A percentile compares a stretch with the other conserved stretches of the same genome.
phyloP scores from a whole-genome alignment of 2,329 filamentous ascomycete genomes.

The Teratosphaeria epicoccoides region DNA sequence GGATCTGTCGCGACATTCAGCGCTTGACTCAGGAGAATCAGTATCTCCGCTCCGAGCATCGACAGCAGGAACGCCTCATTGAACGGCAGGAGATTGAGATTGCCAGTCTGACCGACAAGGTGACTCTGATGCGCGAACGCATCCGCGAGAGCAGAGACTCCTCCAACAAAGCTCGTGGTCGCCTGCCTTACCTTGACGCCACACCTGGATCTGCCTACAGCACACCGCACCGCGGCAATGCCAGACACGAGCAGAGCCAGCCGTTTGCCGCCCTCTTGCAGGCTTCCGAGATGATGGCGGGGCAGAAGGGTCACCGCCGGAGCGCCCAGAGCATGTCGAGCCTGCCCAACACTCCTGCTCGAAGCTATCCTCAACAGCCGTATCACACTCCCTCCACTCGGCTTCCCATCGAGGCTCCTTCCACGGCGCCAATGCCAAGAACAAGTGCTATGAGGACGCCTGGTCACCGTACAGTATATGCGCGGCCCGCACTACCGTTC shows the following conservation, averaged over 20 bases:
- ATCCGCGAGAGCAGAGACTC: constrained; percentile 87
- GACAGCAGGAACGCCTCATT: constrained; percentile 66
- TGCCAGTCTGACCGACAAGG: constrained; percentile 60
- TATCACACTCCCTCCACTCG: constrained; percentile 19
- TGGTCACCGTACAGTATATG: constrained; percentile 12
- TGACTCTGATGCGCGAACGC: constrained; percentile 64
- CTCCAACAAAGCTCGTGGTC: constrained; percentile 65
- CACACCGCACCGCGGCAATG: constrained; percentile 34
- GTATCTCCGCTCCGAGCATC: constrained; percentile 52
- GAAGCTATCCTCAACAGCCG: constrained; percentile 43
- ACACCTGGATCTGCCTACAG: constrained; percentile 39
- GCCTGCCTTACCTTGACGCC: constrained; percentile 43
- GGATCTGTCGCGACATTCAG: constrained; percentile 44
- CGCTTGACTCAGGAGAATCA: constrained; percentile 56
- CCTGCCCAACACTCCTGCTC: constrained; percentile 63
- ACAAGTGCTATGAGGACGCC: constrained; percentile 32
- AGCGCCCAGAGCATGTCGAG: constrained; percentile 78
- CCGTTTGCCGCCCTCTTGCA: constrained; percentile 64
- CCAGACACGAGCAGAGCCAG: constrained; percentile 34
- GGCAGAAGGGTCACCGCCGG: constrained; percentile 56
- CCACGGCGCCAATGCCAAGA: constrained; percentile 42
- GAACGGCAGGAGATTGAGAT: constrained; percentile 68
- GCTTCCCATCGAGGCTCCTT: constrained; percentile 25
- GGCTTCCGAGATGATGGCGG: constrained; percentile 53
- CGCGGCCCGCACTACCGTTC: constrained; percentile 14